These are phyloP conservation scores for Haberlea rhodopensis DNA, from an alignment of 257 asterid species.

Conservation along the genomic window DNA sequence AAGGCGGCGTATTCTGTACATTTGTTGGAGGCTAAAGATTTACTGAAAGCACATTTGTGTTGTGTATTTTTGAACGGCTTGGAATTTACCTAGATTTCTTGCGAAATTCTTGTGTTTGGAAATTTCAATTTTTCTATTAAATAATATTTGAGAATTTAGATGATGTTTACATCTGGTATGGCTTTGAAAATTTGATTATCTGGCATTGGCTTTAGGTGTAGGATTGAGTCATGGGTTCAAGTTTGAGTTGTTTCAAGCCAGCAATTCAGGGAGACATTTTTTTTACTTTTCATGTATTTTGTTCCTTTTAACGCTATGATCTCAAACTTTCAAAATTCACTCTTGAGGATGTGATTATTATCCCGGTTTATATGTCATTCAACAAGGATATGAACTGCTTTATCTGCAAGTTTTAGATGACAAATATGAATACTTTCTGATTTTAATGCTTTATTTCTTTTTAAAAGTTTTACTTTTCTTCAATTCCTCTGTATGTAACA, in stretches of 20 bases:
- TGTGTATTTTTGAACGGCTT: constrained; percentile 6
- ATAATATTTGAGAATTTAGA: neutral
- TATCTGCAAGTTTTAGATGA: too few species aligned
- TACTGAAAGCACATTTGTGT: neutral
- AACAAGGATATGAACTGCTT: too few species aligned
- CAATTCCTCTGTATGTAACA: neutral
- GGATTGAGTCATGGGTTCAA: constrained; percentile 11
- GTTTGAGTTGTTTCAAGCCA: constrained; percentile 12
- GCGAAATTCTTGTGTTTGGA: neutral
- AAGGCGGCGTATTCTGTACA: constrained; percentile 9
- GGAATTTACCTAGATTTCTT: constrained; percentile 4
- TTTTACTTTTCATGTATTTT: neutral
- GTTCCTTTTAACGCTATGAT: neutral
- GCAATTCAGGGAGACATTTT: too few species aligned
- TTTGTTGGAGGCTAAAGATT: too few species aligned
- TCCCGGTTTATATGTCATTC: too few species aligned
- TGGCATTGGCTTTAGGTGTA: neutral
- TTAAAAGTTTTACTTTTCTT: neutral
- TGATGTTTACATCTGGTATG: neutral
- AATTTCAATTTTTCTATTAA: constrained; percentile 2
- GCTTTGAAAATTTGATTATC: neutral
- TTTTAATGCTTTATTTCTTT: neutral
- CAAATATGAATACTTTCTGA: too few species aligned
- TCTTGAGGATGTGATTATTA: neutral
- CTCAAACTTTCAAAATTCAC: neutral